Evolutionary conservation across 768 basidiomycete genomes (phyloP), one percentile per base, ranked within the genome.

Genomic region (Auricularia sp.): DNA sequence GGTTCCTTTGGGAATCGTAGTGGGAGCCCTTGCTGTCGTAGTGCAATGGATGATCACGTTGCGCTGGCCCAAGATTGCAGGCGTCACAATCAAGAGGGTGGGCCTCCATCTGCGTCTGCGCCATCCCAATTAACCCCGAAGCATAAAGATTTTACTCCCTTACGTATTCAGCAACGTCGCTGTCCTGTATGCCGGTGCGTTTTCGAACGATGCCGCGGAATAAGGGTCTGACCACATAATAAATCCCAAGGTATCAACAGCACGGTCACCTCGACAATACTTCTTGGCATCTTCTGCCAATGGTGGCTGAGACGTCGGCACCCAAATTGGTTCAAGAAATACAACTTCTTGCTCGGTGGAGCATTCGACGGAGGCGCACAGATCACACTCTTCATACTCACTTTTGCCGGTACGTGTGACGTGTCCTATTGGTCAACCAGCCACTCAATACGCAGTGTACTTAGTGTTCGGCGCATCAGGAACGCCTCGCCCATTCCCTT

Each of bases 341-440:
- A 86, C 71, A 87, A 88, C 70, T 87, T 86, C 70, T 82, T 87
- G 47, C 73, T 88, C 3, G 85, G 85, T 36, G 88, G 85, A 54
- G 87, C 83, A 7, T 75, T 86, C 44, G 85, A 86, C 69, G 85
- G 85, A 24, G 85, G 86, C 11, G 82, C 83, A 18, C 85, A 87
- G 70, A 79, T 85, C 61, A 85, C 86, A 82, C 78, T 83, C 37
- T 85, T 86, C 70, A 76, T 87, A 44, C 75, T 85, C 3, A 84
- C 85, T 0, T 87, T 87, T 71, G 84, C 85, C 39, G 39, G 39
- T 42, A 42, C 13, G 39, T 14, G 8, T 42, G 39, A 7, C 39
- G 8, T 14, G 39, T 42, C 39, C 7, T 8, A 42, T 7, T 8
- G 39, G 7, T 8, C 8, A 42, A 14, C 39, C 29, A 29, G 39